Evolutionary conservation across 352 stramenopile genomes (phyloP), one percentile per base, ranked within the genome.

Genomic region (Pythium plurisporium): DNA sequence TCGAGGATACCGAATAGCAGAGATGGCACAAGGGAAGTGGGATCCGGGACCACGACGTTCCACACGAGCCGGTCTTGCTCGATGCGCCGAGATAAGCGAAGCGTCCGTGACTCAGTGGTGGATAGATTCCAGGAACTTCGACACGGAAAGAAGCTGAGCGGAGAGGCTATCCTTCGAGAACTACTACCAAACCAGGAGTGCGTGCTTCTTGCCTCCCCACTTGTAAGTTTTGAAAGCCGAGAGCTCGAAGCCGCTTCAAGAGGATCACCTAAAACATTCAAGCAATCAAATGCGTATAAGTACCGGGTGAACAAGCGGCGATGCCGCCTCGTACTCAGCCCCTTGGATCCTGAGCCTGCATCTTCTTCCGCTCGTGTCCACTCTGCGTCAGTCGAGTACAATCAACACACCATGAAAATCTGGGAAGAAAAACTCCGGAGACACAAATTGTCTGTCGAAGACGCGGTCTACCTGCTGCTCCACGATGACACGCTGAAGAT

Each of bases 351-450:
- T n/a, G n/a, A n/a, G n/a, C n/a, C n/a, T n/a, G n/a, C n/a, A n/a
- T n/a, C n/a, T n/a, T n/a, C n/a, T n/a, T n/a, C n/a, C n/a, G n/a
- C n/a, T n/a, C n/a, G n/a, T n/a, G n/a, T n/a, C n/a, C n/a, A n/a
- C n/a, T n/a, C n/a, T n/a, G n/a, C n/a, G n/a, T 38, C 25, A 4
- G 42, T 48, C 33, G 10, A 25, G 25, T 61, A 67, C 29, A 29
- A 44, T n/a, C 37, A 59, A 0, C 53, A 77, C 33, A 60, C 43
- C 14, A 29, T 74, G 23, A 53, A 56, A 20, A 58, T 89, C 1
- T 89, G 79, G 79, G 73, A 87, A 25, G 65, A 81, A 49, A 89
- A 89, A 56, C 75, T 86, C 45, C 51, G 55, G 4, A 45, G 52
- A 8, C 70, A 67, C 5, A 41, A 55, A 17, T 60, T 89, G 29